A percentile compares a stretch with the other conserved stretches of the same genome.
Conservation (phyloP, 257 asterid species). For the Apocynum venetum region DNA sequence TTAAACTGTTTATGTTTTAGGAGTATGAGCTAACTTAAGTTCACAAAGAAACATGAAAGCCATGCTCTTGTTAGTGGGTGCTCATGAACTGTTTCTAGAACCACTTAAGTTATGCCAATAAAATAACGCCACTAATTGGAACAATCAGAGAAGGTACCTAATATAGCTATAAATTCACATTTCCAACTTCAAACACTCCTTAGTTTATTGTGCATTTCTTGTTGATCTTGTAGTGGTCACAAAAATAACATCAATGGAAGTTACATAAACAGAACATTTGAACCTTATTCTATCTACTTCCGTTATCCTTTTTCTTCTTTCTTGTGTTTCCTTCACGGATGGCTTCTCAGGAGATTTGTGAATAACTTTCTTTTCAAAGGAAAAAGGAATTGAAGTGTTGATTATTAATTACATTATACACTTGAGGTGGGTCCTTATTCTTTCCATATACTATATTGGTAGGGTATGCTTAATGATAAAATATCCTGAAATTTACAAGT, state of each 20-base stretch:
- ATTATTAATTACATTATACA: too few relatives aligned
- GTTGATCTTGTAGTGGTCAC: not conserved
- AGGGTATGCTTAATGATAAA: not conserved
- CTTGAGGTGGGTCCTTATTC: not conserved
- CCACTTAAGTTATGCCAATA: not conserved
- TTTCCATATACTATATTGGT: not conserved
- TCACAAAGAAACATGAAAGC: not conserved
- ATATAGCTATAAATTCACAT: too few relatives aligned
- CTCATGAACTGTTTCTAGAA: too few relatives aligned
- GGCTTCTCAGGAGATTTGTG: not conserved
- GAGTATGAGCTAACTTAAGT: not conserved
- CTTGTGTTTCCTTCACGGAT: not conserved
- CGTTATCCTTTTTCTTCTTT: not conserved
- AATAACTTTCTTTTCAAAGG: not conserved
- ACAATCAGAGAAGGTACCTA: not conserved
- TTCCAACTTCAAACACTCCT: too few relatives aligned
- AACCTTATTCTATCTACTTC: too few relatives aligned
- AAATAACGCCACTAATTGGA: not conserved
- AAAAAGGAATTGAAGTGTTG: not conserved
- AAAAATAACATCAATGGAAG: not conserved
- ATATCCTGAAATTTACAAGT: not conserved
- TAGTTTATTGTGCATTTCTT: too few relatives aligned
- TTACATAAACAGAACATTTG: not conserved
- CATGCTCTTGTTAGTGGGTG: too few relatives aligned
- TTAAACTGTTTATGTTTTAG: not conserved